Conservation (phyloP, 2,329 filamentous ascomycete genomes). For the Penicillium frequentans region DNA sequence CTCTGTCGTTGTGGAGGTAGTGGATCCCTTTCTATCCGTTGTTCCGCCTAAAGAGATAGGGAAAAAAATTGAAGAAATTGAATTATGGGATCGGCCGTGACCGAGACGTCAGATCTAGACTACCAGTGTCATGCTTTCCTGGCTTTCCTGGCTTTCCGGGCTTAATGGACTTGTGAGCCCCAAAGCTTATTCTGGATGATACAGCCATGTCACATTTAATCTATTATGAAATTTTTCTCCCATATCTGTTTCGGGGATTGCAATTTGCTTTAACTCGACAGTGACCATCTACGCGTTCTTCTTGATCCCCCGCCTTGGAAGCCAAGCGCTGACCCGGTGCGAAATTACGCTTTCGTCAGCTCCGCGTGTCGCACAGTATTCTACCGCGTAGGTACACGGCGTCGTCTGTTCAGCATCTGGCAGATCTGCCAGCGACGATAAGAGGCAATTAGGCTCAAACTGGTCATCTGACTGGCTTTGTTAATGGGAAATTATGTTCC, state of each 20-base stretch:
- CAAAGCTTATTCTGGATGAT: background rate
- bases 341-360: slow-evolving; percentile 16
- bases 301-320: background rate
- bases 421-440: background rate
- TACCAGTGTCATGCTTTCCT: background rate
- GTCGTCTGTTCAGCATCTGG: background rate
- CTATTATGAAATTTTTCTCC: background rate
- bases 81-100: background rate
- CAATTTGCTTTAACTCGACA: too few species aligned
- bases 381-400: background rate
- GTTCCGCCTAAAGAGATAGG: background rate
- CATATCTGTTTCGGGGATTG: background rate
- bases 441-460: background rate
- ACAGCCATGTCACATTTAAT: background rate
- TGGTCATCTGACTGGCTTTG: slow-evolving; percentile 20
- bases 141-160: background rate
- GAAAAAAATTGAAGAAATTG: background rate
- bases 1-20: slow-evolving; percentile 5
- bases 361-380: slow-evolving; percentile 12
- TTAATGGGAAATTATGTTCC: background rate
- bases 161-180: background rate
- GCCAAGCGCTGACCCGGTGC: background rate
- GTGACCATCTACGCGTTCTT: background rate
- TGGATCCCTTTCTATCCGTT: slow-evolving; percentile 5
- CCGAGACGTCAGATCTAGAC: background rate